Evolutionary conservation across 352 stramenopile species (phyloP), one percentile per base, ranked within the genome.

Genomic region (Globisporangium middletonii): DNA sequence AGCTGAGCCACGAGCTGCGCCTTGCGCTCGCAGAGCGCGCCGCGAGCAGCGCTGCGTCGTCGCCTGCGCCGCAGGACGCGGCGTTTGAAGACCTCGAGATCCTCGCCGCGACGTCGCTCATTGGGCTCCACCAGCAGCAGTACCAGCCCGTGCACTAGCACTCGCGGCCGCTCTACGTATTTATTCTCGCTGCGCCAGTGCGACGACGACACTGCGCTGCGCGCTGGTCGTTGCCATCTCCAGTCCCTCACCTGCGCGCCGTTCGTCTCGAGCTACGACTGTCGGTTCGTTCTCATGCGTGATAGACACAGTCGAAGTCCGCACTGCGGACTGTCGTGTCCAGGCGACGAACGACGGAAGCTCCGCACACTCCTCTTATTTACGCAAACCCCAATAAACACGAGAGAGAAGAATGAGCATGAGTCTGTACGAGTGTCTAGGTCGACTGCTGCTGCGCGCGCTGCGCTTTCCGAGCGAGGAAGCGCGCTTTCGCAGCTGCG

Each of bases 401-500:
- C 33, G 4, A 38, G 33, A 38, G 33, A 2, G 9, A 35, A 3
- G 30, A 35, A 2, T 35, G 30, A 35, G 30, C n/a, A n/a, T n/a
- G n/a, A n/a, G n/a, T n/a, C n/a, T n/a, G n/a, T n/a, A n/a, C n/a
- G 33, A 38, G 33, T 38, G 33, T 12, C n/a, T 50, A 11, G 43
- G 9, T 50, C 23, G 5, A 13, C n/a, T 33, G 19, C 27, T 53
- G 28, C 38, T 37, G 49, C 18, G n/a, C 42, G 27, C n/a, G 28
- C 62, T 72, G 67, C 3, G 83, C 74, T 60, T 97, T 96, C 27
- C 89, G 79, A 12, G 86, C 88, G 62, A 97, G 64, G 66, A 94
- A 96, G 0, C 88, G 82, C 19, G 83, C 86, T 50, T 73, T 81
- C 3, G 89, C 88, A 13, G 85, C 80, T 3, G 71, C 73, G 53